Evolutionary conservation across 768 basidiomycete genomes (phyloP).

Genomic region (Russula olivacea): DNA sequence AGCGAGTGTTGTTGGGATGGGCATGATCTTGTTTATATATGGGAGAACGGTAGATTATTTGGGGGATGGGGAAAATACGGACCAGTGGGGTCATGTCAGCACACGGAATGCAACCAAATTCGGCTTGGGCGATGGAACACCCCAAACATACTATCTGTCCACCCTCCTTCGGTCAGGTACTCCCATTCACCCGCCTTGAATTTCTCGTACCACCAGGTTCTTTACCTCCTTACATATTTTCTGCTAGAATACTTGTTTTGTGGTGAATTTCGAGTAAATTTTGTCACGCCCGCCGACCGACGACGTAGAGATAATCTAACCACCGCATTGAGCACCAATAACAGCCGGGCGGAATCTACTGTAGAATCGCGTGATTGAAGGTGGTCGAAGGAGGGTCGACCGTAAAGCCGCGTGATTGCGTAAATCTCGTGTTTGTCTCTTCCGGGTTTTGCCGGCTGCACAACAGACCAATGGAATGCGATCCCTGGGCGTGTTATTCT

Average conservation of each 20-base stretch:
- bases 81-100: constrained; percentile 16
- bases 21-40: constrained; percentile 2
- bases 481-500: not conserved
- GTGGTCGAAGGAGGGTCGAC: not conserved
- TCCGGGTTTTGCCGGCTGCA: too few relatives aligned
- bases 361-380: too few relatives aligned
- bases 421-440: not conserved
- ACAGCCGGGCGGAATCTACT: too few relatives aligned
- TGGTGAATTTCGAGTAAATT: too few relatives aligned
- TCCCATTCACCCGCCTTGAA: too few relatives aligned
- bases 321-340: too few relatives aligned
- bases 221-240: too few relatives aligned
- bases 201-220: too few relatives aligned
- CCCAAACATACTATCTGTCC: not conserved
- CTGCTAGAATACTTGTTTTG: too few relatives aligned
- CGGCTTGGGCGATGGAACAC: not conserved
- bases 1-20: not conserved
- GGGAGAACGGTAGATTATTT: constrained; percentile 5
- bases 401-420: constrained; percentile 4
- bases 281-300: too few relatives aligned
- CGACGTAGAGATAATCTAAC: too few relatives aligned
- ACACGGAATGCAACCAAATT: constrained; percentile 9
- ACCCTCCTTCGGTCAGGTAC: too few relatives aligned
- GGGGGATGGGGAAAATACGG: constrained; percentile 13
- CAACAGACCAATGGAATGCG: not conserved